Evolutionary conservation across 768 basidiomycete genomes (phyloP).

Genomic region (Tylopilus rubrobrunneus): DNA sequence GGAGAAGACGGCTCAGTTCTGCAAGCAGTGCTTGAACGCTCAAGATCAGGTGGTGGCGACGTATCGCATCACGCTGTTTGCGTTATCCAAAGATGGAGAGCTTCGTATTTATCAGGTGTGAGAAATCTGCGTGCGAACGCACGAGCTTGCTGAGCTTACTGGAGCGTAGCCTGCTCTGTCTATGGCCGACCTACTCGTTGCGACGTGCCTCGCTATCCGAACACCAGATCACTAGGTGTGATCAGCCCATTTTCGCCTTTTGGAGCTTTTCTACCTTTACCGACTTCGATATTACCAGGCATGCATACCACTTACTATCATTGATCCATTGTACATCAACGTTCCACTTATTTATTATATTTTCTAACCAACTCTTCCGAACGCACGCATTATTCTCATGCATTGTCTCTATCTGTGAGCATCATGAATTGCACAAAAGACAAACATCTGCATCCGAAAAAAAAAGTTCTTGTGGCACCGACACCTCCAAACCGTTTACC

Average conservation of each 20-base stretch:
- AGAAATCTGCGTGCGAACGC: background rate
- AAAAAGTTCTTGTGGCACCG: background rate
- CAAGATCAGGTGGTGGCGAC: constrained; percentile 26
- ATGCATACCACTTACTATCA: background rate
- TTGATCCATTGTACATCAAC: constrained; percentile 1
- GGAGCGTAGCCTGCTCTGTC: constrained; percentile 15
- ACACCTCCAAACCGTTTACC: constrained; percentile 13
- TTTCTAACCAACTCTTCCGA: background rate
- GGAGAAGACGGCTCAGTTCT: background rate
- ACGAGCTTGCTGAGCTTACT: constrained; percentile 1
- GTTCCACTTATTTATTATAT: background rate
- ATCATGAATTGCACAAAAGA: background rate
- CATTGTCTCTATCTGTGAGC: background rate
- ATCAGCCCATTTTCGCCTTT: background rate
- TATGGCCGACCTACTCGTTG: constrained; percentile 29
- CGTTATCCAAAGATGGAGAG: constrained; percentile 30
- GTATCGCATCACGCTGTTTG: constrained; percentile 29
- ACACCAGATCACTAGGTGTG: constrained; percentile 24
- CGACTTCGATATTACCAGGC: background rate
- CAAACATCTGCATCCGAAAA: background rate
- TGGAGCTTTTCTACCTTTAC: background rate
- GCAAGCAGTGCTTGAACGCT: constrained; percentile 21
- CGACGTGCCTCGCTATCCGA: constrained; percentile 31
- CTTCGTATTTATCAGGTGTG: constrained; percentile 29
- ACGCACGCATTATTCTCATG: background rate